Percentiles rank a stretch among this genome's conserved stretches.
Conservation (phyloP, 306 rosid species). For the Ormosia emarginata region DNA sequence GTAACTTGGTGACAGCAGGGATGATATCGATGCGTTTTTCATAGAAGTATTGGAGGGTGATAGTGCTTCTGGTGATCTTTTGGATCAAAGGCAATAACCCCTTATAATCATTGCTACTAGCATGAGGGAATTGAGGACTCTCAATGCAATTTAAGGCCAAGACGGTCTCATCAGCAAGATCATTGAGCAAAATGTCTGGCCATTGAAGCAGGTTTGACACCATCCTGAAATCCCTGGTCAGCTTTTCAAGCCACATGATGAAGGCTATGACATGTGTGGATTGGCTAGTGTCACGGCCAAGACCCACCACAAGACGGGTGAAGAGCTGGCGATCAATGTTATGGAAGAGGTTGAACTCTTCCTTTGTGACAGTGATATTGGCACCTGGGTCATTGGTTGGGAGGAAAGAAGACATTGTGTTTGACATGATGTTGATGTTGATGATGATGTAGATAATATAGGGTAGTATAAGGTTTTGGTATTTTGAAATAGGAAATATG, state of each 20-base stretch:
- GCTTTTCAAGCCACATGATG: slow-evolving; percentile 59
- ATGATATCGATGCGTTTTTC: slow-evolving; percentile 19
- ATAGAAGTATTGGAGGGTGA: slow-evolving; percentile 38
- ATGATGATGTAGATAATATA: background rate
- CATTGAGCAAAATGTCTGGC: slow-evolving; percentile 21
- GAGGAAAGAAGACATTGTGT: background rate
- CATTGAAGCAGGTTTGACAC: slow-evolving; percentile 30
- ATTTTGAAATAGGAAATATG: background rate
- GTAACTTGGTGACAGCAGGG: slow-evolving; percentile 6
- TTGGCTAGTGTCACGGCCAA: slow-evolving; percentile 36
- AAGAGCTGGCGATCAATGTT: slow-evolving; percentile 53
- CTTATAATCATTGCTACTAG: background rate
- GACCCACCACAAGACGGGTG: slow-evolving; percentile 35
- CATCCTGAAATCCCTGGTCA: background rate
- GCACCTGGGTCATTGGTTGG: background rate
- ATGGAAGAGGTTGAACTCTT: slow-evolving; percentile 60
- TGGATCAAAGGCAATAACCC: slow-evolving; percentile 34
- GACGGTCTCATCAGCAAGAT: slow-evolving; percentile 38
- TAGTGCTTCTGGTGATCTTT: slow-evolving; percentile 4
- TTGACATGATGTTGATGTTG: background rate
- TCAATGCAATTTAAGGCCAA: slow-evolving; percentile 37
- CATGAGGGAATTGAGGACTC: slow-evolving; percentile 9
- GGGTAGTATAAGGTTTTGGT: background rate
- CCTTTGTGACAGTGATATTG: slow-evolving; percentile 14
- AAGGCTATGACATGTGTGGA: slow-evolving; percentile 53